phyloP scores from a whole-genome alignment of 768 basidiomycete species.

The Mycena vulgaris region DNA sequence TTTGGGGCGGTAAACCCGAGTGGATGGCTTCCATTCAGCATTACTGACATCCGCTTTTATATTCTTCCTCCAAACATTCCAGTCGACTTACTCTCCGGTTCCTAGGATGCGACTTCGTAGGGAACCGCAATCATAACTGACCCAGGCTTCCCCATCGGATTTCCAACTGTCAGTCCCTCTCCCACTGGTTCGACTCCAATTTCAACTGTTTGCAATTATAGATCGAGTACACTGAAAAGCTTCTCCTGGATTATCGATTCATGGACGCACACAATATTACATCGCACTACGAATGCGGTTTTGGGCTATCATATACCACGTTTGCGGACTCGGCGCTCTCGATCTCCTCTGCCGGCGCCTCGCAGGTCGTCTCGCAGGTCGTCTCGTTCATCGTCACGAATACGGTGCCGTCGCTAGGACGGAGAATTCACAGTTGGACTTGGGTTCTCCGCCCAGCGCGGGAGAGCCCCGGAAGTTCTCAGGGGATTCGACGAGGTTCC shows the following conservation, averaged over 20 bases:
- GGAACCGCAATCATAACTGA: conserved; percentile 61
- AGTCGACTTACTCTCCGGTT: no score
- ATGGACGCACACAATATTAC: conserved; percentile 68
- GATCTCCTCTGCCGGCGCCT: conserved; percentile 52
- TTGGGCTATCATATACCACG: conserved; percentile 81
- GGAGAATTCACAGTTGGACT: conserved; percentile 70
- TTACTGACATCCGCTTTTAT: conserved; percentile 77
- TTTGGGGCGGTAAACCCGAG: conserved; percentile 85
- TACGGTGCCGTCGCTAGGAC: conserved; percentile 64
- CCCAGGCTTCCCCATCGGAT: conserved; percentile 54
- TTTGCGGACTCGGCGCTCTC: conserved; percentile 73
- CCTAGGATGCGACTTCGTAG: conserved; percentile 44
- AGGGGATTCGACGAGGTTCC: conserved; percentile 67
- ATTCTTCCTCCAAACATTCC: no score
- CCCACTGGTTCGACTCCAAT: not conserved
- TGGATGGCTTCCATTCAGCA: conserved; percentile 78
- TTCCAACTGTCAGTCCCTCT: conserved; percentile 33
- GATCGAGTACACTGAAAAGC: conserved; percentile 78
- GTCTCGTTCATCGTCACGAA: conserved; percentile 66
- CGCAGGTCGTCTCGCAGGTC: conserved; percentile 47
- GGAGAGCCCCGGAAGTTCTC: conserved; percentile 67
- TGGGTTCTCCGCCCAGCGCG: conserved; percentile 61
- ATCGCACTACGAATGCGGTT: conserved; percentile 79
- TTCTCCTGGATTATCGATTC: conserved; percentile 77
- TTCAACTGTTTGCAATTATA: conserved; percentile 44